Evolutionary conservation across 2,329 filamentous ascomycete genomes (phyloP).

Genomic region (Phyllosticta citribraziliensis): DNA sequence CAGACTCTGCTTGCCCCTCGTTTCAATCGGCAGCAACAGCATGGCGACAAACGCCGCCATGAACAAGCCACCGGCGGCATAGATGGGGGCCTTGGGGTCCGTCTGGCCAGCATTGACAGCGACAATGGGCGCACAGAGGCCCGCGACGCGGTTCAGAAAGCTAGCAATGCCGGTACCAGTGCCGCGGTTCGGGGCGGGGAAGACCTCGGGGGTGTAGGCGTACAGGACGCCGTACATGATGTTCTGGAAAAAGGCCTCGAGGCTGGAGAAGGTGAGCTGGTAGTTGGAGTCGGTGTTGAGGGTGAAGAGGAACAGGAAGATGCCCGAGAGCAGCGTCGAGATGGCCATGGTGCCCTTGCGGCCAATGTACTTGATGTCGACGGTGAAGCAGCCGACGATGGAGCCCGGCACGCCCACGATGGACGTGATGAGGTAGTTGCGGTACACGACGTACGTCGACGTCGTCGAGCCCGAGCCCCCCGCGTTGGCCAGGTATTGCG

Average conservation of each 20-base stretch:
- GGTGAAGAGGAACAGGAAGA: slow-evolving; percentile 58
- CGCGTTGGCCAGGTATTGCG: slow-evolving; percentile 65
- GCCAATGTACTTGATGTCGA: slow-evolving; percentile 62
- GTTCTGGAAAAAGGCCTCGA: slow-evolving; percentile 58
- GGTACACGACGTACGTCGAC: slow-evolving; percentile 45
- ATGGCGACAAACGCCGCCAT: slow-evolving; percentile 35
- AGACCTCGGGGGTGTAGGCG: slow-evolving; percentile 68
- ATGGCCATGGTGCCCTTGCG: slow-evolving; percentile 62
- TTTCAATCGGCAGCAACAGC: slow-evolving; percentile 34
- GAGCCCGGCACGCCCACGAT: slow-evolving; percentile 68
- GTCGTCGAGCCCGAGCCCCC: slow-evolving; percentile 24
- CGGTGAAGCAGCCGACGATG: slow-evolving; percentile 62
- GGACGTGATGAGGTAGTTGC: slow-evolving; percentile 74
- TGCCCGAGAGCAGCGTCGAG: slow-evolving; percentile 56
- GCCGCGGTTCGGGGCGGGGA: slow-evolving; percentile 61
- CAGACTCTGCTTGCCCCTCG: slow-evolving; percentile 32
- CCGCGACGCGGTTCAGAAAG: slow-evolving; percentile 59
- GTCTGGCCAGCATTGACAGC: slow-evolving; percentile 37
- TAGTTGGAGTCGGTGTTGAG: slow-evolving; percentile 46
- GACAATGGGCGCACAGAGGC: slow-evolving; percentile 58
- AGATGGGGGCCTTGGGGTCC: slow-evolving; percentile 34
- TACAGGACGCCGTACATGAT: slow-evolving; percentile 59
- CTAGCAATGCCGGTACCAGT: slow-evolving; percentile 64
- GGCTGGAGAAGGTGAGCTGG: slow-evolving; percentile 57
- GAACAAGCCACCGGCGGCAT: slow-evolving; percentile 33